Evolutionary conservation across 2,329 filamentous ascomycete genomes (phyloP), one percentile per base, ranked within the genome.

Genomic region (Verticillium tricorpus): DNA sequence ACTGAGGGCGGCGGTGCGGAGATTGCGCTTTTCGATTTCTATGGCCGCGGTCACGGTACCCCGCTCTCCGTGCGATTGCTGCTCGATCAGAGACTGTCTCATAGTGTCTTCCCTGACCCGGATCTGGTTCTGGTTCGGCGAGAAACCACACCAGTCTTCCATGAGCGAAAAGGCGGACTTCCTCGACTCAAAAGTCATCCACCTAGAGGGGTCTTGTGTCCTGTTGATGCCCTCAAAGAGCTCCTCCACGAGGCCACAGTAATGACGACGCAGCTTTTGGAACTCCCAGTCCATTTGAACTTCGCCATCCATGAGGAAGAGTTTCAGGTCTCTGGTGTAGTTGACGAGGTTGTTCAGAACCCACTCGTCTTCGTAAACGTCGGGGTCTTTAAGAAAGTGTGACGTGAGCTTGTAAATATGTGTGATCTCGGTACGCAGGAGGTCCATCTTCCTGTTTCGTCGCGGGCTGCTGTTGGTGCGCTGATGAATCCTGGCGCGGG

Each of bases 111-210:
- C 93, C 64, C 92, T 85, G 62, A 89, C 88, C 5, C 89, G 86
- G 50, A 97, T 91, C 66, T 96, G 91, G 15, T 79, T 82, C 72
- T 96, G 92, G 66, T 97, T 97, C 0, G 93, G 92, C 8, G 93
- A 97, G 73, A 96, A 97, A 2, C 95, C 95, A 72, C 95, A 99
- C 96, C 96, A 99, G 67, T 98, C 94, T 75, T 99, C 95, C 93
- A 99, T 98, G 57, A 99, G 79, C 0, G 93, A 89, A 71, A 99
- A 99, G 0, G 94, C 91, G 5, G 95, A 97, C 72, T 97, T 97
- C 50, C 96, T 85, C 14, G 93, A 92, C 73, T 99, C 95, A 70
- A 99, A 99, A 0, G 95, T 93, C 86, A 99, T 95, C 94, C 95
- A 99, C 35, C 92, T 85, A 5, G 92, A 89, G 1, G 93, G 90